Conservation (phyloP, 2,329 filamentous ascomycete species). For the Pseudocercospora ulei region DNA sequence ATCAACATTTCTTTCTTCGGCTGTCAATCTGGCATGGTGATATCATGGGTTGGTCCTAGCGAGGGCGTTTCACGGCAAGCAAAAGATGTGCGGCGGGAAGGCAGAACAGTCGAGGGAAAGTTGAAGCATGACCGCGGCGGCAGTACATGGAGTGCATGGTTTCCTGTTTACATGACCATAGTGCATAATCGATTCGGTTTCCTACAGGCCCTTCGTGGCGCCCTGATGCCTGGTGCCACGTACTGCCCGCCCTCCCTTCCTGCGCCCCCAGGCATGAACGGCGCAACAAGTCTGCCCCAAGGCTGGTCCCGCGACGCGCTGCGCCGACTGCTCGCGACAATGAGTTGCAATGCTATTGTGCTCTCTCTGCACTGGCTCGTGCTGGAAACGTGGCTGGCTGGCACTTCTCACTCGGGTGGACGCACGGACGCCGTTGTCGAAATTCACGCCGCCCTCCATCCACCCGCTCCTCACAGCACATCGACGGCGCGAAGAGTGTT, state of each 20-base stretch:
- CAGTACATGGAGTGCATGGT: conserved; percentile 10
- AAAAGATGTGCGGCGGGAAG: conserved; percentile 3
- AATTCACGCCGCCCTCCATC: neutral
- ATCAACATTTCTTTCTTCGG: neutral
- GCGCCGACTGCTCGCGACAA: neutral
- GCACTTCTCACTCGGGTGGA: neutral
- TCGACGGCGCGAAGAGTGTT: neutral
- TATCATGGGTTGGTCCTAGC: conserved; percentile 9
- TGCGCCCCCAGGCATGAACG: too few species aligned
- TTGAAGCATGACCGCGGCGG: conserved; percentile 9
- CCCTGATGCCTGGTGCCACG: neutral
- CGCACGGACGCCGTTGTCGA: conserved; percentile 4
- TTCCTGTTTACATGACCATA: neutral
- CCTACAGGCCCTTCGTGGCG: neutral
- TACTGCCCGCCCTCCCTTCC: neutral
- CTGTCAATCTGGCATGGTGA: neutral
- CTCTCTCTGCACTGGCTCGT: neutral
- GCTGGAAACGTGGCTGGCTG: neutral
- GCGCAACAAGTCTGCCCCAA: too few species aligned
- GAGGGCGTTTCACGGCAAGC: conserved; percentile 15
- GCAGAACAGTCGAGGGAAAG: conserved; percentile 11
- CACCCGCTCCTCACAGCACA: neutral
- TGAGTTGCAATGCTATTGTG: neutral
- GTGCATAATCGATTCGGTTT: neutral
- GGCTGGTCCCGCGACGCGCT: too few species aligned